Percentiles rank a stretch among this genome's conserved stretches.
Conservation (phyloP, 208 protist species). For the Leishmania mexicana region DNA sequence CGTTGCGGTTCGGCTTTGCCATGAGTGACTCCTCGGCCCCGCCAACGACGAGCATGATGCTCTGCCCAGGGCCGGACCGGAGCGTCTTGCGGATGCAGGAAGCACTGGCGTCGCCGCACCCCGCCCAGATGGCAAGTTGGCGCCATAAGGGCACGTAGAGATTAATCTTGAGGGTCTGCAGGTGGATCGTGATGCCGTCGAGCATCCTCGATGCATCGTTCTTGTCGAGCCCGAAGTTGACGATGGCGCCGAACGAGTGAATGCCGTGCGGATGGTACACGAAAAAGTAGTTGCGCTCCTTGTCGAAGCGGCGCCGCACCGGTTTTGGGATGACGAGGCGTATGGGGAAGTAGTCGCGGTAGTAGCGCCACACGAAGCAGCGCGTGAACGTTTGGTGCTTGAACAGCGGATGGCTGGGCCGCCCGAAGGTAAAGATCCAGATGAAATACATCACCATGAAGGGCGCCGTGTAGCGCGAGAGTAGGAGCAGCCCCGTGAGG, state of each 20-base stretch:
- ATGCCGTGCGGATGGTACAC: slow-evolving; percentile 90
- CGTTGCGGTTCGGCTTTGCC: slow-evolving; percentile 70
- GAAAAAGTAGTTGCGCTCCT: slow-evolving; percentile 84
- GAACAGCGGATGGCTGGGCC: slow-evolving; percentile 45
- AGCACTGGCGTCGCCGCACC: slow-evolving; percentile 82
- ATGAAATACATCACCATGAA: slow-evolving; percentile 68
- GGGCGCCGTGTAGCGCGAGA: slow-evolving; percentile 52
- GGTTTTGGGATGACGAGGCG: slow-evolving; percentile 64
- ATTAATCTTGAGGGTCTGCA: slow-evolving; percentile 87
- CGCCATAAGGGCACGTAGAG: slow-evolving; percentile 91
- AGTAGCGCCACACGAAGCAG: slow-evolving; percentile 60
- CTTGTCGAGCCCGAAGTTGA: slow-evolving; percentile 69
- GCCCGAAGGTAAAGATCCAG: slow-evolving; percentile 67
- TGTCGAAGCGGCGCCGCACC: slow-evolving; percentile 52
- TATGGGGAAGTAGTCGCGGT: slow-evolving; percentile 86
- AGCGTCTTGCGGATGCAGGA: slow-evolving; percentile 71
- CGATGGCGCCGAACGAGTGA: slow-evolving; percentile 85
- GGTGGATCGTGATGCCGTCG: slow-evolving; percentile 68
- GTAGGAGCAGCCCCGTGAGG: slow-evolving; percentile 39
- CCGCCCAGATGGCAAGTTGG: slow-evolving; percentile 60
- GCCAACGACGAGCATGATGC: slow-evolving; percentile 84
- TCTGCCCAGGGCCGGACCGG: slow-evolving; percentile 71
- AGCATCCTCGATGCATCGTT: slow-evolving; percentile 48
- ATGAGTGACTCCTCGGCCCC: slow-evolving; percentile 81
- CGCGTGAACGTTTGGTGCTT: slow-evolving; percentile 31